Evolutionary conservation across 2,329 filamentous ascomycete genomes (phyloP), one percentile per base, ranked within the genome.

Genomic region (Pyrenochaeta sp.): DNA sequence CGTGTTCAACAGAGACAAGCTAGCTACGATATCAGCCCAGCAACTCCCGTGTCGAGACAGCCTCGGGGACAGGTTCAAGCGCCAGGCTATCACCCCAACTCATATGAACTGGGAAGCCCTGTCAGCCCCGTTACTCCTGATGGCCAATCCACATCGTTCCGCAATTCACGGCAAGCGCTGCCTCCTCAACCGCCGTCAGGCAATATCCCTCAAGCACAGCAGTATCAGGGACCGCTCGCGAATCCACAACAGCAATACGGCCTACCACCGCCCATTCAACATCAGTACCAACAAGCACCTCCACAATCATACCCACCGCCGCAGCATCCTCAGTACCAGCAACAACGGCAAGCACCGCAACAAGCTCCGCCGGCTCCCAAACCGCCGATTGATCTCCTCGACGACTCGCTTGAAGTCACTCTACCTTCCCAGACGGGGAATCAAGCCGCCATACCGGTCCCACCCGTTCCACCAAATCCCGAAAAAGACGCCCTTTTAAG

Each of bases 391-490:
- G 87, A 90, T 66, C 83, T 90, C 46, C 82, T 91, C 52, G 86
- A 86, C 34, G 87, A 87, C 22, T 85, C 86, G 0, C 86, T 89
- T 54, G 85, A 88, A 58, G 79, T 88, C 5, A 82, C 85, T 24
- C 77, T 88, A 4, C 84, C 85, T 10, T 81, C 81, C 6, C 79
- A 79, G 58, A 67, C 64, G 7, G n/a, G 82, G 78, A 27, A 83
- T 77, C 27, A 84, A 79, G 49, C 68, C 28, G 80, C 84, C 24
- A 74, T 88, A 7, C 84, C 90, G 5, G 87, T 92, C 0, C 94
- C 95, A 0, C 93, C 94, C 0, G 92, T 97, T 32, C 94, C 95
- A 0, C 93, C 93, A 0, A 99, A 99, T 71, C 95, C 95, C 0
- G 92, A 98, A 78, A 97, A 97, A 75, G 93, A 98, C 76, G 90